A percentile compares a stretch with the other conserved stretches of the same genome.
Evolutionary conservation across 2,329 filamentous ascomycete species (phyloP).

Genomic region (Pseudonectria buxi): DNA sequence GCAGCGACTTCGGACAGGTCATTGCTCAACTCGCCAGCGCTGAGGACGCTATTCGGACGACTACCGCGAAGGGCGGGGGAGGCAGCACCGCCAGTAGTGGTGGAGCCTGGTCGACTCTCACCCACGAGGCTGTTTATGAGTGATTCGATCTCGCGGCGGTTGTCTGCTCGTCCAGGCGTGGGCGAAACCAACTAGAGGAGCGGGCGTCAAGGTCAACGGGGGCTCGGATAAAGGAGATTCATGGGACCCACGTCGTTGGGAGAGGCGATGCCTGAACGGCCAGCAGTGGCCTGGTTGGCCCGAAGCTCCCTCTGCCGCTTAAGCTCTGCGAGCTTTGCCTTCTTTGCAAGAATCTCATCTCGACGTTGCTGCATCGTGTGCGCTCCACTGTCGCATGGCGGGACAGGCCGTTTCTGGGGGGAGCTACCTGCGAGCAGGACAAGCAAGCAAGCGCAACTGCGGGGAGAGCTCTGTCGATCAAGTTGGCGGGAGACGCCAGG

Average conservation of each 20-base stretch:
- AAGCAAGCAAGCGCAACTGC: constrained; percentile 2
- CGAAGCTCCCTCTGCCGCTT: constrained; percentile 86
- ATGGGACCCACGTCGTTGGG: constrained; percentile 59
- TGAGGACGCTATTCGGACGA: constrained; percentile 80
- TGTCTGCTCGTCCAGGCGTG: constrained; percentile 61
- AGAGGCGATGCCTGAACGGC: constrained; percentile 61
- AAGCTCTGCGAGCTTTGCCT: constrained; percentile 92
- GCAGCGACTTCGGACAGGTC: constrained; percentile 58
- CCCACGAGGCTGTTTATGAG: constrained; percentile 80
- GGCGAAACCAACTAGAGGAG: constrained; percentile 51
- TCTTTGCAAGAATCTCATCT: constrained; percentile 95
- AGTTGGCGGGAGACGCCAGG: too few relatives aligned
- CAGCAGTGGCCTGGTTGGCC: constrained; percentile 65
- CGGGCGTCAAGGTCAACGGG: constrained; percentile 8
- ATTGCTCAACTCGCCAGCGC: constrained; percentile 72
- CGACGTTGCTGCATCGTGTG: constrained; percentile 68
- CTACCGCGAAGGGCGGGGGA: constrained; percentile 66
- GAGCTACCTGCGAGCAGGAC: constrained; percentile 2
- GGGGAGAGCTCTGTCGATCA: background rate
- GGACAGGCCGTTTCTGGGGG: constrained; percentile 22
- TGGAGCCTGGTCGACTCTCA: constrained; percentile 66
- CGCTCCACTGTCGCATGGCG: constrained; percentile 42
- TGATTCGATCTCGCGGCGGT: constrained; percentile 71
- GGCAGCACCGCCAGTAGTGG: constrained; percentile 53
- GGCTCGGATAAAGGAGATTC: constrained; percentile 8